These are phyloP conservation scores for Solanum pennellii DNA, from an alignment of 257 asterid species.

Conservation along the genomic window DNA sequence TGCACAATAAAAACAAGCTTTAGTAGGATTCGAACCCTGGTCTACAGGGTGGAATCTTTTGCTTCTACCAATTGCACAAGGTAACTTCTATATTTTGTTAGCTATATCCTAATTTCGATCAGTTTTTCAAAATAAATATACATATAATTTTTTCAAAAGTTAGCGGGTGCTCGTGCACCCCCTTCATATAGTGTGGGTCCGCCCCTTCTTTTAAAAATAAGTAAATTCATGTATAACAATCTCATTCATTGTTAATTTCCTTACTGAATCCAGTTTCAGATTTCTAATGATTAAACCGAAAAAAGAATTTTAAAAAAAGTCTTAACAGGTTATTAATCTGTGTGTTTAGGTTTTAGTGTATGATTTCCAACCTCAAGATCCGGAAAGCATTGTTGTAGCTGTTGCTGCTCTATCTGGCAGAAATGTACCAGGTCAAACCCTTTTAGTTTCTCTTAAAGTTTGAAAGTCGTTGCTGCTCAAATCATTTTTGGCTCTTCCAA, in stretches of 20 bases:
- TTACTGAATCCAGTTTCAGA: neutral
- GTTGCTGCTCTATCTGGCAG: slow-evolving; percentile 49
- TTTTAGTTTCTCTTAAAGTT: neutral
- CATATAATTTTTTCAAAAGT: too few species aligned
- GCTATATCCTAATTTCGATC: too few species aligned
- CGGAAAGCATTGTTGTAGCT: slow-evolving; percentile 54
- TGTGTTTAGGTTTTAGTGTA: slow-evolving; percentile 28
- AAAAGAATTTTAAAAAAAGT: neutral
- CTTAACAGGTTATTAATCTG: neutral
- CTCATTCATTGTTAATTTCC: neutral
- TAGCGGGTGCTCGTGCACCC: too few species aligned
- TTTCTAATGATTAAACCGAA: neutral
- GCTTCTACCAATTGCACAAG: too few species aligned
- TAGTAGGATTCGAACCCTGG: too few species aligned
- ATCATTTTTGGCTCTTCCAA: neutral
- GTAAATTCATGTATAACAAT: neutral
- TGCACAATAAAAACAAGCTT: too few species aligned
- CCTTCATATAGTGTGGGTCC: too few species aligned
- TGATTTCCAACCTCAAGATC: slow-evolving; percentile 80
- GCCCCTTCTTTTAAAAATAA: neutral
- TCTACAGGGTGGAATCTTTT: too few species aligned
- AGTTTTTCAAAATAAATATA: too few species aligned
- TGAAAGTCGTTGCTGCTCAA: neutral
- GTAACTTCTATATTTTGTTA: too few species aligned
- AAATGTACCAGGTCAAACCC: slow-evolving; percentile 36